Evolutionary conservation across 1,139 yeast genomes (phyloP), one percentile per base, ranked within the genome.

Genomic region (Martiniozyma asiatica): DNA sequence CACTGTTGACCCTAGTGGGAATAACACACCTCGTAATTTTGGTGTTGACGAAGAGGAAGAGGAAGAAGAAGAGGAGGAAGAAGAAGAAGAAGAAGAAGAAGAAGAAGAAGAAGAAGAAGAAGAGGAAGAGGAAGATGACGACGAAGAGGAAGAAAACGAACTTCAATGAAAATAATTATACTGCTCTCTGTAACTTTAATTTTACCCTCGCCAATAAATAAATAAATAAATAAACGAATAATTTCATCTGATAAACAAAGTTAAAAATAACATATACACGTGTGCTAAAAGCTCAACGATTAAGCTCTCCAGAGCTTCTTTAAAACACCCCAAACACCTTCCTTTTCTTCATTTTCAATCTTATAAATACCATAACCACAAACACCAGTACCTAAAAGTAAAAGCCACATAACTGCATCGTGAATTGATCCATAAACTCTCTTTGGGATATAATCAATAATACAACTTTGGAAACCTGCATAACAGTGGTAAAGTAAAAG

Each of bases 381-480:
- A 29, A 76, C 58, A 22, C 65, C 56, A 6, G 85, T 63, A 35
- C 92, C 93, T 12, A 73, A 58, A 15, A 73, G 58, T 52, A 80
- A 63, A 41, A 77, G 51, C 46, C 67, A 68, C 62, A 68, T 60
- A 40, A 84, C 85, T 40, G 60, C 63, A 39, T 62, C 61, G 56
- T 77, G 76, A 60, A 66, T 66, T 22, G 62, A 50, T 25, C 89
- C 89, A 46, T 73, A 80, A 12, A 75, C 80, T 61, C 93, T 65
- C 45, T 60, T 56, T 29, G 85, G 85, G 33, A 80, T 74, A 58
- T 80, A 80, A 56, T 80, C 93, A 35, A 72, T 73, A 43, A 80
- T 79, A 63, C 92, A 79, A 26, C 81, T 62, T 55, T 76, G 77
- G 63, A 77, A 70, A 24, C 89, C 92, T 40, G 76, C 70, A 51